Conservation (phyloP, 176 grass and related monocot species). For the Panicum miliaceum region DNA sequence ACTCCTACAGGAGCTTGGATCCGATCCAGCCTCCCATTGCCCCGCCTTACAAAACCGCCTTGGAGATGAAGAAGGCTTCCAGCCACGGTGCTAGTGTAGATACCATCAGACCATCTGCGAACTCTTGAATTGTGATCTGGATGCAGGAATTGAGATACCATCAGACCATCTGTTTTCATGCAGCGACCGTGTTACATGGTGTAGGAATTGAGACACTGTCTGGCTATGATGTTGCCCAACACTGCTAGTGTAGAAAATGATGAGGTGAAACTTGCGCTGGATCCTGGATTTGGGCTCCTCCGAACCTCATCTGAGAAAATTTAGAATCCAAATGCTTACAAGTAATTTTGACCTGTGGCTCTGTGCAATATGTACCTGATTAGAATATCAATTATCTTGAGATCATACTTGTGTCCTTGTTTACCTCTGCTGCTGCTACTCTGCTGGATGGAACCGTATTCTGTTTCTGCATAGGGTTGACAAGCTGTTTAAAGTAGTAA, state of each 20-base stretch:
- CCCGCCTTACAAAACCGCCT: constrained; percentile 79
- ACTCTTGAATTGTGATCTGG: constrained; percentile 22
- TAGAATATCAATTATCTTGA: background rate
- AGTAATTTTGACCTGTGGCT: background rate
- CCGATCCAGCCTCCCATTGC: constrained; percentile 84
- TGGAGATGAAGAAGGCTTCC: constrained; percentile 74
- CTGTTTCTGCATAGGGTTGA: background rate
- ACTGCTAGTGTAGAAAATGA: background rate
- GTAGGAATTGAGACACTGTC: background rate
- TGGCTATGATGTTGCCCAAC: too few species aligned
- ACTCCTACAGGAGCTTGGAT: constrained; percentile 71
- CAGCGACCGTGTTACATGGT: background rate
- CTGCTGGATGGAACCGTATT: background rate
- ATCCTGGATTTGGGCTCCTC: background rate
- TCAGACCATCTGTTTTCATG: background rate
- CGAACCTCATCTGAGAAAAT: background rate
- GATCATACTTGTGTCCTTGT: background rate
- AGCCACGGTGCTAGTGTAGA: constrained; percentile 46
- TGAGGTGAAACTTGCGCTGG: background rate
- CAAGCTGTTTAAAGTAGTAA: background rate
- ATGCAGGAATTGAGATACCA: background rate
- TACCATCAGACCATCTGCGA: constrained; percentile 30
- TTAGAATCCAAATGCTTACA: background rate
- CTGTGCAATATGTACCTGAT: background rate
- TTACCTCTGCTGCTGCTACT: background rate